These are phyloP conservation scores for Coemansia javaensis DNA, from an alignment of 192 early-diverging fungal genomes.

Conservation along the genomic window DNA sequence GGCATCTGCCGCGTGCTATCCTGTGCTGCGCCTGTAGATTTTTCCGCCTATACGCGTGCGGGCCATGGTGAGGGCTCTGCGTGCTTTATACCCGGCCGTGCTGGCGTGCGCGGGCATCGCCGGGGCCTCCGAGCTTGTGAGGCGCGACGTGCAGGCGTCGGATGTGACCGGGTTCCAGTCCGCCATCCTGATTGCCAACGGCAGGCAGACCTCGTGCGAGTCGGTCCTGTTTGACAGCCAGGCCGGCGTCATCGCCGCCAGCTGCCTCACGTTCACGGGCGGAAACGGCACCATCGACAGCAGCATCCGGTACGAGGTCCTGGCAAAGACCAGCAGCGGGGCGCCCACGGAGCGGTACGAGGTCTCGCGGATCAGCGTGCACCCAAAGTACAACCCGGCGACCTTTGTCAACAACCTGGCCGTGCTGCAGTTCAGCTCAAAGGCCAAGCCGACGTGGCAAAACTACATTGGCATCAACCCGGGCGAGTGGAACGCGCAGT, in stretches of 20 bases:
- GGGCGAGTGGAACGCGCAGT: constrained; percentile 18
- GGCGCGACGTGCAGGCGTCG: constrained; percentile 13
- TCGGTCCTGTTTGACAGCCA: constrained; percentile 31
- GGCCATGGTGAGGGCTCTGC: no score
- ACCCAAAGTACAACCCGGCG: constrained; percentile 12
- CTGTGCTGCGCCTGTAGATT: neutral
- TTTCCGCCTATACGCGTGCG: neutral
- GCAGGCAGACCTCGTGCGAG: constrained; percentile 37
- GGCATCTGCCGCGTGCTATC: neutral
- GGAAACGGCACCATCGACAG: constrained; percentile 5
- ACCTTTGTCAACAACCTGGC: constrained; percentile 38
- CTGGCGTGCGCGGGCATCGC: neutral
- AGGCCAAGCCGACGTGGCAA: constrained; percentile 3
- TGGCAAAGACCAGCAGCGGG: constrained; percentile 12
- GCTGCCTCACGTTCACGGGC: constrained; percentile 17
- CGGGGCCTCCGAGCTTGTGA: neutral
- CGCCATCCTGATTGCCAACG: constrained; percentile 23
- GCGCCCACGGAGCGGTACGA: constrained; percentile 4
- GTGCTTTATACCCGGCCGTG: neutral
- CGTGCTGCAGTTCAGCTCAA: constrained; percentile 20
- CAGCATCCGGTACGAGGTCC: constrained; percentile 9
- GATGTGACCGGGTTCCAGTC: constrained; percentile 10
- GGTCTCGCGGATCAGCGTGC: constrained; percentile 17
- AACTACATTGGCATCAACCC: constrained; percentile 34
- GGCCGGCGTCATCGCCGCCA: constrained; percentile 34